phyloP scores from a whole-genome alignment of 768 basidiomycete genomes.

The Hypholoma sublateritium region DNA sequence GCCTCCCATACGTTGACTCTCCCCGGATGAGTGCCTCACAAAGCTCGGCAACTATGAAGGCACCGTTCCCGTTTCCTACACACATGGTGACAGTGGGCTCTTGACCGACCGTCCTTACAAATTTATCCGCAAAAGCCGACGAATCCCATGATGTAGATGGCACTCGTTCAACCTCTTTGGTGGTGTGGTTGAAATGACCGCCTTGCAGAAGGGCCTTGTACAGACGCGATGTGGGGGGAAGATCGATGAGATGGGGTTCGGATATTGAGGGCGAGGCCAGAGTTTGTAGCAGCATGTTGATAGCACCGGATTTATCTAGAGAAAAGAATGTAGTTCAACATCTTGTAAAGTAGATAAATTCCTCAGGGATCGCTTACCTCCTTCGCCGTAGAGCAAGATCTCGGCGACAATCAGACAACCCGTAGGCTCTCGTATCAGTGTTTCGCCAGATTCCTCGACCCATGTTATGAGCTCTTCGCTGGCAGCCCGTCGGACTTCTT shows the following conservation, averaged over 20 bases:
- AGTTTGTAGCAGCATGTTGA: conserved; percentile 56
- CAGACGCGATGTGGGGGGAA: conserved; percentile 78
- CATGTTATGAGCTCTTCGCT: conserved; percentile 75
- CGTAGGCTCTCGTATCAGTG: conserved; percentile 70
- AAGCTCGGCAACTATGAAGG: conserved; percentile 76
- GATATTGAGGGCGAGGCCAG: conserved; percentile 59
- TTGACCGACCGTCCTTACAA: conserved; percentile 53
- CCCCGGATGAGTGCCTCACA: conserved; percentile 52
- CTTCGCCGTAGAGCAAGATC: conserved; percentile 82
- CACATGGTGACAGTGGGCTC: conserved; percentile 58
- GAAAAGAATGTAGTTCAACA: background rate
- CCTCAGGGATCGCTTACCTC: conserved; percentile 51
- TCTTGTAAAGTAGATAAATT: background rate
- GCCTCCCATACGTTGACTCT: conserved; percentile 38
- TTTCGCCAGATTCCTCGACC: conserved; percentile 60
- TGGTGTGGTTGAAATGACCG: conserved; percentile 76
- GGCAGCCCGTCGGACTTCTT: conserved; percentile 72
- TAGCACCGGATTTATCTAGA: conserved; percentile 72
- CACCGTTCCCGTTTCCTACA: conserved; percentile 56
- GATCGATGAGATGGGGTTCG: conserved; percentile 69
- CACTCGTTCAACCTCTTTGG: conserved; percentile 51
- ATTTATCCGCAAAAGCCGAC: conserved; percentile 54
- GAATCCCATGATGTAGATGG: conserved; percentile 51
- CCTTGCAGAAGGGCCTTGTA: conserved; percentile 92
- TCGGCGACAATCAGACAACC: conserved; percentile 80